Evolutionary conservation across 2,329 filamentous ascomycete species (phyloP).

Genomic region (Trichoderma harzianum): DNA sequence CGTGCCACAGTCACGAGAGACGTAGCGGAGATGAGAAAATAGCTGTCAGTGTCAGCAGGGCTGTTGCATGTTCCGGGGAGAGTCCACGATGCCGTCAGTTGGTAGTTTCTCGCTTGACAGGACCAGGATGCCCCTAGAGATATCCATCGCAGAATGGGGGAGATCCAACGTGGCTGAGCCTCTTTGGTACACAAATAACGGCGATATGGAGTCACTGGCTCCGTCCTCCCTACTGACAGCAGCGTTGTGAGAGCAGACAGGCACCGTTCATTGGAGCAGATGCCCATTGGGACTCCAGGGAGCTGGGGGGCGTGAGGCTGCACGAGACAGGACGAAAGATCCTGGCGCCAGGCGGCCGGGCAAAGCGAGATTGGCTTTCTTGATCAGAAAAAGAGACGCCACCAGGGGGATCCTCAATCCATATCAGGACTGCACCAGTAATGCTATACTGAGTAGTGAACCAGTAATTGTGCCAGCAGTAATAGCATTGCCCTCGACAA

Average conservation of each 20-base stretch:
- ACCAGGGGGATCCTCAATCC: neutral
- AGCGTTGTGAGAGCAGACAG: neutral
- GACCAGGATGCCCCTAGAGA: neutral
- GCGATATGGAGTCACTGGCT: neutral
- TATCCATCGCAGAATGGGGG: neutral
- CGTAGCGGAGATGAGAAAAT: neutral
- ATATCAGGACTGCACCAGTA: neutral
- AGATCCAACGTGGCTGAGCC: slow-evolving; percentile 5
- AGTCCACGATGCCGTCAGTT: neutral
- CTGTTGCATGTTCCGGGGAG: neutral
- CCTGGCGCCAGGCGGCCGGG: neutral
- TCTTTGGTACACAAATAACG: neutral
- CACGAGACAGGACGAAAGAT: neutral
- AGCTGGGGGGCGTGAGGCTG: neutral
- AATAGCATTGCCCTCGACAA: neutral
- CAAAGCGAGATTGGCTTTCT: slow-evolving; percentile 12
- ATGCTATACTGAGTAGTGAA: neutral
- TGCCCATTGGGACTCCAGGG: neutral
- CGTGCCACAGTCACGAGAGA: neutral
- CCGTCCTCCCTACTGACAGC: neutral
- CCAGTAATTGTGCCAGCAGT: neutral
- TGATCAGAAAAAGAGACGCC: neutral
- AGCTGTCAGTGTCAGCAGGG: slow-evolving; percentile 2
- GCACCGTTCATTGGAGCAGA: neutral
- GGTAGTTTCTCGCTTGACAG: neutral